A percentile compares a stretch with the other conserved stretches of the same genome.
phyloP scores from a whole-genome alignment of 225 moss, liverwort and hornwort genomes.

The Pleurozium schreberi region DNA sequence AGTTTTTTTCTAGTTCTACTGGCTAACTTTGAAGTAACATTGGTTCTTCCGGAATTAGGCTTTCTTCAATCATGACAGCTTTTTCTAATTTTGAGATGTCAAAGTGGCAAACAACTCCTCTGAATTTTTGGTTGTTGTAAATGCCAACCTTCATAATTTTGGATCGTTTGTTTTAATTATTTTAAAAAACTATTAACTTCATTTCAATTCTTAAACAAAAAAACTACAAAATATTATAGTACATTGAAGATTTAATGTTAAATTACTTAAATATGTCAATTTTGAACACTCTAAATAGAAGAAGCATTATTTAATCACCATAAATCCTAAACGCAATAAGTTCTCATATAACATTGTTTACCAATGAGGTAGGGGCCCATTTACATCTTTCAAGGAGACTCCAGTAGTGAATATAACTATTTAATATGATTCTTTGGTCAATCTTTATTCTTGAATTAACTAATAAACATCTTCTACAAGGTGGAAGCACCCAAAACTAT shows the following conservation, averaged over 20 bases:
- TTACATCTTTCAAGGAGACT: too few species aligned
- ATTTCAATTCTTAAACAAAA: neutral
- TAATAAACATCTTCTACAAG: too few species aligned
- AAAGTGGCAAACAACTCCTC: neutral
- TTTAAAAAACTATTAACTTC: neutral
- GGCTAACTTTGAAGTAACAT: too few species aligned
- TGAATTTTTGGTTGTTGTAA: neutral
- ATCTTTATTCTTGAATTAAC: neutral
- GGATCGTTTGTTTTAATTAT: neutral
- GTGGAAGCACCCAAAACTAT: too few species aligned
- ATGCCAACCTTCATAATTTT: neutral
- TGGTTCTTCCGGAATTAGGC: too few species aligned
- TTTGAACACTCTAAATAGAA: rapidly evolving
- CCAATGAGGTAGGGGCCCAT: neutral
- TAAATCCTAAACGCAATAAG: neutral
- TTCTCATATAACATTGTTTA: neutral
- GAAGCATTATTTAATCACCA: neutral
- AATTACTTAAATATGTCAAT: neutral
- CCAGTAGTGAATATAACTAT: too few species aligned
- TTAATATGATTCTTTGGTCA: too few species aligned
- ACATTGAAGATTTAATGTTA: neutral
- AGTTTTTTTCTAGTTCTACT: too few species aligned
- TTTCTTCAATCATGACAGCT: neutral
- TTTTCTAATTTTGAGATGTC: neutral
- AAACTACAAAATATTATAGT: too few species aligned